These are phyloP conservation scores for Penicillium sp. DNA, from an alignment of 2,329 filamentous ascomycete species.

Conservation along the genomic window DNA sequence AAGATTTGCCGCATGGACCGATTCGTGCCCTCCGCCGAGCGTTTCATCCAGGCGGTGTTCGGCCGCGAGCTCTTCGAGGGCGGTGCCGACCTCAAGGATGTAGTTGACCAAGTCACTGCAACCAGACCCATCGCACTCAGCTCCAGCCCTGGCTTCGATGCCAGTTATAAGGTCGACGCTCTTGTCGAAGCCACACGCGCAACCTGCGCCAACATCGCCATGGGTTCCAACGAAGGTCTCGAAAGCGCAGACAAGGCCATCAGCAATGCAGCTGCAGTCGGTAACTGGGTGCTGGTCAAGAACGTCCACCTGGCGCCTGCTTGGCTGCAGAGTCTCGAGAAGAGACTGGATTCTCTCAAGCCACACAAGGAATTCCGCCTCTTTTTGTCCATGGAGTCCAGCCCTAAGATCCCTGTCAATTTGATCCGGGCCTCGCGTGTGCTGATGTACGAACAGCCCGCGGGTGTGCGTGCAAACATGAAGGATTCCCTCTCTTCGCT, in stretches of 20 bases:
- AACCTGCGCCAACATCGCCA: constrained; percentile 93
- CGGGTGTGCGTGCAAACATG: constrained; percentile 96
- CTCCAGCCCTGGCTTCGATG: constrained; percentile 94
- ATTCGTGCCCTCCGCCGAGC: constrained; percentile 87
- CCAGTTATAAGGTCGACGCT: constrained; percentile 97
- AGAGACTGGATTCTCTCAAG: constrained; percentile 92
- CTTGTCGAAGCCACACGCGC: constrained; percentile 80
- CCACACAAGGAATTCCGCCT: constrained; percentile 89
- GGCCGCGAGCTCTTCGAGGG: constrained; percentile 78
- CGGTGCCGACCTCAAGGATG: constrained; percentile 79
- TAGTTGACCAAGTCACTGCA: constrained; percentile 78
- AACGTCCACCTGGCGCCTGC: constrained; percentile 95
- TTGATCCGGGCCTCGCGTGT: constrained; percentile 88
- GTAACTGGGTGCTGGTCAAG: constrained; percentile 96
- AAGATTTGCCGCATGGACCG: constrained; percentile 95
- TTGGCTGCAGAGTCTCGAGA: constrained; percentile 96
- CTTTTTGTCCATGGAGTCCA: constrained; percentile 97
- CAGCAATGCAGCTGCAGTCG: constrained; percentile 82
- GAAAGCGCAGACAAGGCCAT: constrained; percentile 94
- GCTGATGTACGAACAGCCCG: constrained; percentile 96
- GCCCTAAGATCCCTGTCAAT: constrained; percentile 94
- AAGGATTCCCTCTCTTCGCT: constrained; percentile 90
- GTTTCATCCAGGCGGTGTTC: constrained; percentile 85
- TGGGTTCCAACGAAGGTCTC: constrained; percentile 95
- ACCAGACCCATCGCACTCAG: constrained; percentile 85